phyloP scores from a whole-genome alignment of 148 eudicot species.

The Camellia lanceoleosa region DNA sequence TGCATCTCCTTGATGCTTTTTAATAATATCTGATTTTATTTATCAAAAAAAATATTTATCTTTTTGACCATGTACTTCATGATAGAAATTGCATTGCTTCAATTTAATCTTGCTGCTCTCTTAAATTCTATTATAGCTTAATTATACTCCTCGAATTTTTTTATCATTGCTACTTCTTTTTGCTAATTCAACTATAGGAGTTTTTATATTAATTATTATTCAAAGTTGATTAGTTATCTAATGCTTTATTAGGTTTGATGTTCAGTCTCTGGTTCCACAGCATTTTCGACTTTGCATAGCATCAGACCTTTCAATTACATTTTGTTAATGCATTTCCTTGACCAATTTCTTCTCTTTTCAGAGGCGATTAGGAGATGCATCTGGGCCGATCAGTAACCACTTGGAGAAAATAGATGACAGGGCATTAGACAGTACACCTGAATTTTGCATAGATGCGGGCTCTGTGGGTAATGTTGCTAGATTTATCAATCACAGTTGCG shows the following conservation, averaged over 20 bases:
- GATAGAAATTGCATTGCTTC: too few relatives aligned
- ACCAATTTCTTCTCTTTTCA: conserved; percentile 11
- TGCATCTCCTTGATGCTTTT: too few relatives aligned
- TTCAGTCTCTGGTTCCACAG: not conserved
- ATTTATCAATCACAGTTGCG: conserved; percentile 60
- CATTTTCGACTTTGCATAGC: not conserved
- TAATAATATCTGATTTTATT: too few relatives aligned
- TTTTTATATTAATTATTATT: not conserved
- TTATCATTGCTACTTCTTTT: too few relatives aligned
- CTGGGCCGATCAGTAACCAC: conserved; percentile 23
- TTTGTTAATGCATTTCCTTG: not conserved
- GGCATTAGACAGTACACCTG: conserved; percentile 28
- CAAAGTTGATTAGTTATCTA: too few relatives aligned
- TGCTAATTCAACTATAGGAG: not conserved
- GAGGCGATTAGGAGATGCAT: conserved; percentile 47
- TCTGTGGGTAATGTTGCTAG: conserved; percentile 44
- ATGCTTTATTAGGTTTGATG: too few relatives aligned
- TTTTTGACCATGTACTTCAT: too few relatives aligned
- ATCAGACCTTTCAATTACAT: not conserved
- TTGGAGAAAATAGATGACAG: conserved; percentile 34
- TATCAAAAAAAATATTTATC: too few relatives aligned
- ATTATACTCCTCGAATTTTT: too few relatives aligned
- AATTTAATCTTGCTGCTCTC: too few relatives aligned
- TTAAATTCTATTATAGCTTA: too few relatives aligned
- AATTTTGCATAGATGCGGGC: conserved; percentile 57